These are phyloP conservation scores for Hymenochaete sp. DNA, from an alignment of 1,284 basidiomycete species.

Conservation along the genomic window DNA sequence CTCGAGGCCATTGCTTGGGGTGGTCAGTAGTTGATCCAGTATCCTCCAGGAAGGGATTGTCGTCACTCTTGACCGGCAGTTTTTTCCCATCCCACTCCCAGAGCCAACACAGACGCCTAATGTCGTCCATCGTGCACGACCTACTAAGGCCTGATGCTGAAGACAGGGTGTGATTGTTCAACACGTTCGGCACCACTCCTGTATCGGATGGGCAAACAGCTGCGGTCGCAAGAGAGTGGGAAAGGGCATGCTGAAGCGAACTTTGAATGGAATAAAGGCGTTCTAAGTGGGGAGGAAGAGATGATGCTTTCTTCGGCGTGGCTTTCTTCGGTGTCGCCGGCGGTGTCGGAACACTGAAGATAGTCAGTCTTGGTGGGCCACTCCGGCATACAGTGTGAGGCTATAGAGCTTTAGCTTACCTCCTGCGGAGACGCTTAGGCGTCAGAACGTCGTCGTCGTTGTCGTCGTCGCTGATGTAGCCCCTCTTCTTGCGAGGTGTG, in stretches of 20 bases:
- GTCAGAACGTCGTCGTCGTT: slow-evolving; percentile 42
- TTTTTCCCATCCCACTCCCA: slow-evolving; percentile 72
- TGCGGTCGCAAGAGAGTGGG: slow-evolving; percentile 72
- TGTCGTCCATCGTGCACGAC: slow-evolving; percentile 55
- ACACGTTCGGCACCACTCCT: slow-evolving; percentile 65
- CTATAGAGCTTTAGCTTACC: slow-evolving; percentile 31
- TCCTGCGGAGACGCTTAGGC: slow-evolving; percentile 57
- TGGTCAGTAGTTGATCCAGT: slow-evolving; percentile 24
- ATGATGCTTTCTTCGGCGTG: slow-evolving; percentile 22
- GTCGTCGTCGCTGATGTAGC: slow-evolving; percentile 40
- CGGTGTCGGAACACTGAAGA: slow-evolving; percentile 28
- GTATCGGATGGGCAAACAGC: slow-evolving; percentile 71
- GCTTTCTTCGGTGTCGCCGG: slow-evolving; percentile 30
- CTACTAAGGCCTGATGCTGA: slow-evolving; percentile 60
- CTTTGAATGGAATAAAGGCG: slow-evolving; percentile 56
- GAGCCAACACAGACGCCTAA: slow-evolving; percentile 72
- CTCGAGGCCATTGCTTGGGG: slow-evolving; percentile 62
- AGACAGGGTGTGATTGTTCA: slow-evolving; percentile 62
- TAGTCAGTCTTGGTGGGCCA: slow-evolving; percentile 1
- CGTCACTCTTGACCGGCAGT: slow-evolving; percentile 35
- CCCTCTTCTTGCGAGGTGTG: slow-evolving; percentile 61
- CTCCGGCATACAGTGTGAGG: background rate
- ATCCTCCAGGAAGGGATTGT: slow-evolving; percentile 62
- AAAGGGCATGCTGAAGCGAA: slow-evolving; percentile 66
- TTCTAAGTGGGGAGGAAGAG: slow-evolving; percentile 49